phyloP scores from a whole-genome alignment of 2,329 filamentous ascomycete species.

The Helotiales sp. region DNA sequence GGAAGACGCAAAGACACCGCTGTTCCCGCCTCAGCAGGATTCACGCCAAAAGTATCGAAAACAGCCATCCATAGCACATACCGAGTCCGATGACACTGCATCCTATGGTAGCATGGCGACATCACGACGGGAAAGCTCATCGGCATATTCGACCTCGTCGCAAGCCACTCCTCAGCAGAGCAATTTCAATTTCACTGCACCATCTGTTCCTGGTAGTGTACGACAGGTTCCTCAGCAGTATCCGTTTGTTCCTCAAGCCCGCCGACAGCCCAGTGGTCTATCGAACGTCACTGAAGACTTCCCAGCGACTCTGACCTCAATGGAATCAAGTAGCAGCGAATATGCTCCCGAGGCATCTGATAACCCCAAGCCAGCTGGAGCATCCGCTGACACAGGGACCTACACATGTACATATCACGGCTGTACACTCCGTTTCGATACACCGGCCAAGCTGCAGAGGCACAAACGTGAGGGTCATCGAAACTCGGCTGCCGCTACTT shows the following conservation, averaged over 20 bases:
- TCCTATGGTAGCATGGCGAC: conserved; percentile 45
- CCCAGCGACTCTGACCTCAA: conserved; percentile 36
- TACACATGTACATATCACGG: conserved; percentile 97
- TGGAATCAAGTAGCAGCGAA: conserved; percentile 41
- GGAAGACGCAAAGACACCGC: conserved; percentile 66
- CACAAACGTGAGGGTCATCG: conserved; percentile 95
- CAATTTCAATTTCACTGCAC: conserved; percentile 47
- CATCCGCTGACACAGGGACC: conserved; percentile 76
- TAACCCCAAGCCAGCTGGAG: conserved; percentile 54
- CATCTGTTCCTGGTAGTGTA: conserved; percentile 34
- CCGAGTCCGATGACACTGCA: conserved; percentile 36
- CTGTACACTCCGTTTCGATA: conserved; percentile 85
- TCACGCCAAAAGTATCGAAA: conserved; percentile 42
- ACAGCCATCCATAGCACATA: conserved; percentile 26
- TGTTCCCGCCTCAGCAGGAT: conserved; percentile 61
- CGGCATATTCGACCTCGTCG: conserved; percentile 34
- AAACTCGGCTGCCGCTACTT: conserved; percentile 60
- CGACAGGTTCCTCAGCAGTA: conserved; percentile 35
- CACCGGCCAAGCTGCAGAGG: conserved; percentile 82
- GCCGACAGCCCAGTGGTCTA: conserved; percentile 28
- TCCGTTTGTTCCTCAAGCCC: conserved; percentile 32
- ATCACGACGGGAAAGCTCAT: conserved; percentile 39
- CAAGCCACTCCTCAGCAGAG: conserved; percentile 31
- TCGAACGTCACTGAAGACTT: conserved; percentile 33
- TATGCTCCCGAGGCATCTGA: conserved; percentile 36